Evolutionary conservation across 2,329 filamentous ascomycete species (phyloP).

Genomic region (Ceratocystis destructans): DNA sequence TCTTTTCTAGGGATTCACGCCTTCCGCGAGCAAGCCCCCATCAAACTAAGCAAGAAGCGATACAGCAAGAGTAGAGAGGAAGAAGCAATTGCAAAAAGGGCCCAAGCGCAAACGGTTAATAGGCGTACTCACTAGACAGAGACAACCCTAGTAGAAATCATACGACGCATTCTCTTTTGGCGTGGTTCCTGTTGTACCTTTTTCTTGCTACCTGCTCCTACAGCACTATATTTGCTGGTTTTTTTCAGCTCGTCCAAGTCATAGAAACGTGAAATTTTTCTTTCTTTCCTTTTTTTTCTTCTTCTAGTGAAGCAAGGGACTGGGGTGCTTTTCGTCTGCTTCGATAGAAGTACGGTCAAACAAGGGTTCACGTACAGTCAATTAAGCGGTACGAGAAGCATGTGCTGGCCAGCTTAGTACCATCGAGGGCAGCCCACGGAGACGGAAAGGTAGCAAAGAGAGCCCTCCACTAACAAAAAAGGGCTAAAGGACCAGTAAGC

Average conservation of each 20-base stretch:
- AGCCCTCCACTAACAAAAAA: slow-evolving; percentile 2
- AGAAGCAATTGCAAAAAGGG: background rate
- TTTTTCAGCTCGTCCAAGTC: too few relatives aligned
- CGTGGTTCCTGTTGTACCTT: background rate
- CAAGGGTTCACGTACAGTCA: background rate
- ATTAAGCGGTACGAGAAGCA: background rate
- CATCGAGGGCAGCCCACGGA: background rate
- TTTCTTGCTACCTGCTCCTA: background rate
- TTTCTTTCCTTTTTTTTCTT: too few relatives aligned
- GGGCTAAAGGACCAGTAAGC: background rate
- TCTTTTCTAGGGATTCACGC: background rate
- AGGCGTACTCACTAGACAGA: background rate
- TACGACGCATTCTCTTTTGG: background rate
- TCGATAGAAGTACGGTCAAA: background rate
- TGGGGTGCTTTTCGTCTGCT: background rate
- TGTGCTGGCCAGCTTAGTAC: background rate
- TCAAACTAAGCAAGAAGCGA: background rate
- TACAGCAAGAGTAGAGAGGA: background rate
- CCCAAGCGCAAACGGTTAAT: slow-evolving; percentile 1
- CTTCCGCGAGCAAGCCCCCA: background rate
- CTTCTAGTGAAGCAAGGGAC: background rate
- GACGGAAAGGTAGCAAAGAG: background rate
- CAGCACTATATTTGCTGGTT: too few relatives aligned
- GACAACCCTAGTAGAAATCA: slow-evolving; percentile 2
- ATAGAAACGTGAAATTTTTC: too few relatives aligned